phyloP scores from a whole-genome alignment of 2,329 filamentous ascomycete genomes.

The Ceratocystis diversiconidia region DNA sequence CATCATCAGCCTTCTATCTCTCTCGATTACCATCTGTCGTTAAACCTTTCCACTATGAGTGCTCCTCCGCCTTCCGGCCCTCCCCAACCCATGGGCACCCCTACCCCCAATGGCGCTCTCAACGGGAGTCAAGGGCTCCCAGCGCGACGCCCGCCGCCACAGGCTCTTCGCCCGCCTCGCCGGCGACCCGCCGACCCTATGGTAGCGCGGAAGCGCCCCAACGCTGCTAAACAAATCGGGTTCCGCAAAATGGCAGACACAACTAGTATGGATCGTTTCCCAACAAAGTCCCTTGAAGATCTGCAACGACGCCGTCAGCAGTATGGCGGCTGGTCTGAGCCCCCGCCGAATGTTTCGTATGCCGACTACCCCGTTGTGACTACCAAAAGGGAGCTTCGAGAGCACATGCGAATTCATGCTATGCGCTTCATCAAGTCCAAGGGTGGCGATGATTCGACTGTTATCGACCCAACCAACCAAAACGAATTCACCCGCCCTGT shows the following conservation, averaged over 20 bases:
- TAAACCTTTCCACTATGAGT: slow-evolving; percentile 29
- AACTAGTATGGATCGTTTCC: slow-evolving; percentile 8
- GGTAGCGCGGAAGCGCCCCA: slow-evolving; percentile 15
- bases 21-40: not conserved
- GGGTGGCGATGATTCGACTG: slow-evolving; percentile 34
- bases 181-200: slow-evolving; percentile 17
- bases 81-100: slow-evolving; percentile 23
- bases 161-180: slow-evolving; percentile 13
- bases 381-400: slow-evolving; percentile 65
- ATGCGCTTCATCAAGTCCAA: slow-evolving; percentile 60
- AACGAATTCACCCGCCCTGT: slow-evolving; percentile 78
- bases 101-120: slow-evolving; percentile 15
- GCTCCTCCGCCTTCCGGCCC: slow-evolving; percentile 27
- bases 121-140: slow-evolving; percentile 7
- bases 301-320: slow-evolving; percentile 31
- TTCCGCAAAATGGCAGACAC: slow-evolving; percentile 15
- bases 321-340: slow-evolving; percentile 45
- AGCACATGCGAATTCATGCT: slow-evolving; percentile 72
- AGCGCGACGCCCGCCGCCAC: slow-evolving; percentile 14
- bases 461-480: slow-evolving; percentile 54
- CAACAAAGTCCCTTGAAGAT: slow-evolving; percentile 13
- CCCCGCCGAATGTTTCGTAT: slow-evolving; percentile 35
- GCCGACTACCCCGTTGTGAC: slow-evolving; percentile 56
- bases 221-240: slow-evolving; percentile 15
- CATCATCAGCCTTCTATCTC: not conserved